Conservation (phyloP, 192 early-diverging fungal genomes). For the Backusella tuberculispora region DNA sequence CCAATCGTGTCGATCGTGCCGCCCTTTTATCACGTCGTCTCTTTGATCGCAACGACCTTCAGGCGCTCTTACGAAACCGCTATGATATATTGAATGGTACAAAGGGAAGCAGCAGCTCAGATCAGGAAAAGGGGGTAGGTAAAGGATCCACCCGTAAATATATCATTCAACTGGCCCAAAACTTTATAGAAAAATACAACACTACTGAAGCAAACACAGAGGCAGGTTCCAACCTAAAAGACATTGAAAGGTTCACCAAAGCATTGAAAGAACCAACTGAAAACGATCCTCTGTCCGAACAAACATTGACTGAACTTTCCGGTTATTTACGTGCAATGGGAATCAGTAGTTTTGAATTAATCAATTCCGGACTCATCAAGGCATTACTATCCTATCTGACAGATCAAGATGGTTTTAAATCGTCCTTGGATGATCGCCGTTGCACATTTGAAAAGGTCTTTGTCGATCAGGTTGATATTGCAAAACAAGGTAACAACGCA, state of each 20-base stretch:
- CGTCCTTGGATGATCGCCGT: constrained; percentile 18
- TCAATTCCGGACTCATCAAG: constrained; percentile 74
- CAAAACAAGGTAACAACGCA: constrained; percentile 38
- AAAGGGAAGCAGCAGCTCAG: neutral
- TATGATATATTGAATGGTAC: neutral
- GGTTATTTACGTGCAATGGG: constrained; percentile 41
- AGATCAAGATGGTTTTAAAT: neutral
- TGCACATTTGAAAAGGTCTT: constrained; percentile 61
- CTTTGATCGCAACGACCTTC: constrained; percentile 17
- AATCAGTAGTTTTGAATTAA: constrained; percentile 79
- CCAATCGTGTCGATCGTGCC: neutral
- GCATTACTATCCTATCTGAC: constrained; percentile 59
- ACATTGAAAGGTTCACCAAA: neutral
- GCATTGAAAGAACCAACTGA: neutral
- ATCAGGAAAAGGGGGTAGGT: constrained; percentile 46
- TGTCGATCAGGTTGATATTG: constrained; percentile 49
- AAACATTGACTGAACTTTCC: constrained; percentile 34
- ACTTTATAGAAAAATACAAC: constrained; percentile 21
- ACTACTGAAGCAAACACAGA: neutral
- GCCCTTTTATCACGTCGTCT: neutral
- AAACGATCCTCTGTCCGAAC: constrained; percentile 15
- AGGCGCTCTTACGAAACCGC: constrained; percentile 17
- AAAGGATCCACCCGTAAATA: constrained; percentile 45
- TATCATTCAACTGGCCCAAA: constrained; percentile 43
- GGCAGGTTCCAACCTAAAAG: constrained; percentile 21